A percentile compares a stretch with the other conserved stretches of the same genome.
phyloP scores from a whole-genome alignment of 257 asterid genomes.

The Nicotiana tomentosiformis region DNA sequence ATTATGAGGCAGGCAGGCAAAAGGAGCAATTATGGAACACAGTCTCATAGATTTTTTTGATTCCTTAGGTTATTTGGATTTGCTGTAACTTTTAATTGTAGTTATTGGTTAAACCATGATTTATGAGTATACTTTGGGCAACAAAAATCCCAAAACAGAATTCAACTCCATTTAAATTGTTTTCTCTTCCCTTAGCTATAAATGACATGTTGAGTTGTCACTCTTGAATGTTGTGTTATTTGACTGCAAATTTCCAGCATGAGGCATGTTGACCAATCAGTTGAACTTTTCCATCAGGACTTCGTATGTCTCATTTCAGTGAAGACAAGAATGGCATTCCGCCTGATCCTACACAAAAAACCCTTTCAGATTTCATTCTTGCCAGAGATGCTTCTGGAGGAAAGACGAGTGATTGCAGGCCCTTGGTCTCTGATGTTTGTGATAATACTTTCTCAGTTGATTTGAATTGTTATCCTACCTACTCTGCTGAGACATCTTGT shows the following conservation, averaged over 20 bases:
- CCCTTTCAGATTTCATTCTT: constrained; percentile 55
- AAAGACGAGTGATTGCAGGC: constrained; percentile 22
- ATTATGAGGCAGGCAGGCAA: neutral
- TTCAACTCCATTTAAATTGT: neutral
- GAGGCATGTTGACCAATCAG: constrained; percentile 6
- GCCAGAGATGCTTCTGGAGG: constrained; percentile 35
- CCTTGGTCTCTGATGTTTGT: constrained; percentile 24
- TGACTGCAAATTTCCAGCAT: neutral
- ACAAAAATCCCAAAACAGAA: neutral
- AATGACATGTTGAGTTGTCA: neutral
- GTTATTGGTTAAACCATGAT: neutral
- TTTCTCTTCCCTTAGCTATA: neutral
- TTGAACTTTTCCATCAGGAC: constrained; percentile 39
- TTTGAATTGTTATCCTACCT: constrained; percentile 25
- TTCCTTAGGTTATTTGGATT: neutral
- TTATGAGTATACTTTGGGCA: neutral
- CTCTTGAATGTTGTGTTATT: neutral
- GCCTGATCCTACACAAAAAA: constrained; percentile 75
- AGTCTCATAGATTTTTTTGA: neutral
- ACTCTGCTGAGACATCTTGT: constrained; percentile 24
- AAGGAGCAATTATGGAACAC: neutral
- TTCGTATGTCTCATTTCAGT: constrained; percentile 76
- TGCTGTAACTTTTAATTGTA: neutral
- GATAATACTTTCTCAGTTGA: constrained; percentile 27
- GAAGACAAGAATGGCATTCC: constrained; percentile 48